These are phyloP conservation scores for Chloris gayana DNA, from an alignment of 176 grass and related monocot species.

Conservation along the genomic window DNA sequence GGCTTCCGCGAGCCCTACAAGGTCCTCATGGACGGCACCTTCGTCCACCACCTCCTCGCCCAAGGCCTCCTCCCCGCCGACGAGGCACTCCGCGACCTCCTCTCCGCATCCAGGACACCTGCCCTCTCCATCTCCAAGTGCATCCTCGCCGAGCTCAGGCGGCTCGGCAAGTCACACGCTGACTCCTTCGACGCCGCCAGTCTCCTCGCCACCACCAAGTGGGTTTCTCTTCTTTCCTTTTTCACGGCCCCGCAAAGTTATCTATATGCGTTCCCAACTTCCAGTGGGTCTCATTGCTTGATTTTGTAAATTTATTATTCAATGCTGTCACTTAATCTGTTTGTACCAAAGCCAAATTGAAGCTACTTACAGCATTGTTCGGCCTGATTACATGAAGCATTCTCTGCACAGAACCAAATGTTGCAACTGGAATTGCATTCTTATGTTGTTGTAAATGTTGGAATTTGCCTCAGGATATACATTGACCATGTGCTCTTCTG, in stretches of 20 bases:
- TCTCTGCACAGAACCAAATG: background rate
- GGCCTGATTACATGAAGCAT: too few species aligned
- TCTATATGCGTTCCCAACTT: background rate
- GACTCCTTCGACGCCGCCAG: constrained; percentile 51
- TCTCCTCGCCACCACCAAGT: constrained; percentile 62
- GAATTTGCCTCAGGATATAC: background rate
- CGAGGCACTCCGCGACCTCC: constrained; percentile 56
- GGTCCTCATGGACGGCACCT: constrained; percentile 74
- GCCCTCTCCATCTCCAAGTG: constrained; percentile 89
- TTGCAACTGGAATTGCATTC: background rate
- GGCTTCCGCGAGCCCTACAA: constrained; percentile 87
- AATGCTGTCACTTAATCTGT: background rate
- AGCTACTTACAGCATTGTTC: too few species aligned
- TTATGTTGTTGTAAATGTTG: background rate
- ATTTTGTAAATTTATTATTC: background rate
- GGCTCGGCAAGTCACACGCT: constrained; percentile 60
- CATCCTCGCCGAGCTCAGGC: constrained; percentile 62
- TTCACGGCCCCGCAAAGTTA: background rate
- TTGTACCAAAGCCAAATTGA: background rate
- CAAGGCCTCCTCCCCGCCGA: constrained; percentile 61
- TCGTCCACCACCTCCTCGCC: constrained; percentile 72
- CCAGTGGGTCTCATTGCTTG: background rate
- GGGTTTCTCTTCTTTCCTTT: background rate
- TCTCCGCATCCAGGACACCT: constrained; percentile 52
- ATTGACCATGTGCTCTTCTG: constrained; percentile 13